phyloP scores from a whole-genome alignment of 2,329 filamentous ascomycete species.

The Fusarium torreyae region DNA sequence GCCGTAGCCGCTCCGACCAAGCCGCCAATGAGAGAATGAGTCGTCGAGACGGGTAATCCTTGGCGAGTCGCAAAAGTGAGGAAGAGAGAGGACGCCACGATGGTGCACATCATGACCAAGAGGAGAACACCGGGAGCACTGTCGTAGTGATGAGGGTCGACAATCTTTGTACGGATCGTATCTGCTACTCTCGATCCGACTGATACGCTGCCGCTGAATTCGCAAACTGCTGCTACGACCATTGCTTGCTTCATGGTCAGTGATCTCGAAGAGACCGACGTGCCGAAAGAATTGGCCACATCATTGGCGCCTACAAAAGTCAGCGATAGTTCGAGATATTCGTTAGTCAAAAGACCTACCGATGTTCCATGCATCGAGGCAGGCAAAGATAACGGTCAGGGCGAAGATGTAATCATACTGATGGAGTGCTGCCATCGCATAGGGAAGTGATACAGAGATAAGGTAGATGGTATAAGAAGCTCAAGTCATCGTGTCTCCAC shows the following conservation, averaged over 20 bases:
- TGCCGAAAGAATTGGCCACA: slow-evolving; percentile 84
- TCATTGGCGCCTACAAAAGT: slow-evolving; percentile 67
- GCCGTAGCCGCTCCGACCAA: slow-evolving; percentile 57
- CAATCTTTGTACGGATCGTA: slow-evolving; percentile 71
- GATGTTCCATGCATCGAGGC: slow-evolving; percentile 73
- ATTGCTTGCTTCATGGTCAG: slow-evolving; percentile 74
- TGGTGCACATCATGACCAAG: slow-evolving; percentile 69
- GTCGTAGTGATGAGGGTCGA: slow-evolving; percentile 64
- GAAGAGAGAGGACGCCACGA: slow-evolving; percentile 66
- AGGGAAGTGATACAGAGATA: background rate
- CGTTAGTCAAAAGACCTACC: slow-evolving; percentile 53
- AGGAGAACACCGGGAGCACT: slow-evolving; percentile 69
- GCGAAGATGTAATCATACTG: slow-evolving; percentile 71
- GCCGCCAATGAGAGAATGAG: slow-evolving; percentile 65
- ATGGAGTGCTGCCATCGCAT: slow-evolving; percentile 56
- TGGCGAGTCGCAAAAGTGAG: slow-evolving; percentile 66
- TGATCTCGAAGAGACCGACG: slow-evolving; percentile 79
- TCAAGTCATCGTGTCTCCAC: slow-evolving; percentile 27
- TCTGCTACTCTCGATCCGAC: slow-evolving; percentile 73
- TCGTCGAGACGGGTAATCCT: slow-evolving; percentile 69
- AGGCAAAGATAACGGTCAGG: slow-evolving; percentile 69
- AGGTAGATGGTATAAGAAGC: background rate
- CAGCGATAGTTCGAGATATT: background rate
- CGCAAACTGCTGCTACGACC: slow-evolving; percentile 71
- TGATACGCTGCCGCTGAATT: slow-evolving; percentile 72